Base-by-base conservation (phyloP, 441 rosid genomes). In the Mallotus repandus region DNA sequence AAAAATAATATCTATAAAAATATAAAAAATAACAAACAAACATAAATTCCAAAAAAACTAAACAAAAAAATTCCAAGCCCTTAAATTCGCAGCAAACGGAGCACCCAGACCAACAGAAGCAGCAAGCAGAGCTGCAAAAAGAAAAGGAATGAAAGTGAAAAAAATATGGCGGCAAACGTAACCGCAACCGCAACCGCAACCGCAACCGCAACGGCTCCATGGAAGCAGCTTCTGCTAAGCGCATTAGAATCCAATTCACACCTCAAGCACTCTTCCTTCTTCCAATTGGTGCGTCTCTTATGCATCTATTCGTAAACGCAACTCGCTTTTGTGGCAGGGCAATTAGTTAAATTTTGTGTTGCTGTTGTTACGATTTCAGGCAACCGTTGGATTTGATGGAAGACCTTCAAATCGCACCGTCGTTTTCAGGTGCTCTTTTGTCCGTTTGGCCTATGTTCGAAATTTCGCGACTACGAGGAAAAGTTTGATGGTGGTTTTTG, bases 381-480 rank as follows among this genome's bases (percentile, higher is more conserved):
- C 98, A 62, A 92, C 98, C 4, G 60, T 89, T 74, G 96, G 96
- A 76, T 75, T 80, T 4, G 86, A 86, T 54, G 98, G 94, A 22
- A 76, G 92, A 59, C 98, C 98, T 75, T 87, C 90, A 71, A 92
- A 90, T 83, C 97, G 97, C 66, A 87, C 94, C 16, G 89, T 95
- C 25, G 96, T 89, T 58, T 92, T 91, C 84, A 86, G 97, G 96
- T 87, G 54, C 12, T 59, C 25, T 21, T 60, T 41, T 65, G 1
- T 54, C 16, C 38, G 6, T 11, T 54, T 54, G 19, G 12, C 61
- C 2, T 19, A 21, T 65, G 8, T 70, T 48, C 45, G 64, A 22
- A 49, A 46, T 25, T 35, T 77, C 59, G 19, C 35, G 46, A 19
- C 35, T 6, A 19, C 41, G 35, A 70, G 76, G 49, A 46, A 22